Percentiles rank a stretch among this genome's conserved stretches.
Conservation (phyloP, 768 basidiomycete species). For the Kockovaella imperatae region DNA sequence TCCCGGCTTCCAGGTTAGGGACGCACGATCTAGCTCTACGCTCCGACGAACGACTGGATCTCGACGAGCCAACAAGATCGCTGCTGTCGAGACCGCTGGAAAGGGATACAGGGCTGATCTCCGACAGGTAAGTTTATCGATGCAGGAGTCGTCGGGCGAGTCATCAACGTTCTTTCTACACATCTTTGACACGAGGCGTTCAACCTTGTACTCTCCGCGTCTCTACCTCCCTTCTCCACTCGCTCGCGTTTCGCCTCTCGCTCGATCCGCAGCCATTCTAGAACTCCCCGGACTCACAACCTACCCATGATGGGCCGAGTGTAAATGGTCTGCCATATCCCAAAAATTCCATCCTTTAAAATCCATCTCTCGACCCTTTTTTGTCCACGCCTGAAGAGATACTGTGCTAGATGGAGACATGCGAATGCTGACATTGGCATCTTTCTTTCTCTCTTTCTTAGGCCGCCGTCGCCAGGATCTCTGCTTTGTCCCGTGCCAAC, state of each 20-base stretch:
- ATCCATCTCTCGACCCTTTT: constrained; percentile 6
- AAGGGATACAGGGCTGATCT: constrained; percentile 45
- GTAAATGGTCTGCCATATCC: constrained; percentile 32
- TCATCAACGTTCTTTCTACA: too few relatives aligned
- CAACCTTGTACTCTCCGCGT: too few relatives aligned
- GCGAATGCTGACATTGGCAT: not conserved
- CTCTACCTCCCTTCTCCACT: too few relatives aligned
- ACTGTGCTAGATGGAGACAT: constrained; percentile 23
- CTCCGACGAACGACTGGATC: constrained; percentile 34
- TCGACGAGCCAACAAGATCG: constrained; percentile 43
- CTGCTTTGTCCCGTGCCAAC: constrained; percentile 27
- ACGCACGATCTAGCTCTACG: constrained; percentile 28
- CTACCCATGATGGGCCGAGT: constrained; percentile 37
- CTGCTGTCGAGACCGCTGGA: constrained; percentile 42
- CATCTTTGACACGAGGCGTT: too few relatives aligned
- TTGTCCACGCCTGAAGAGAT: constrained; percentile 4
- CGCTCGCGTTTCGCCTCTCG: not conserved
- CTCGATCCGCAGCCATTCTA: constrained; percentile 25
- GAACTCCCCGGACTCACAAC: constrained; percentile 37
- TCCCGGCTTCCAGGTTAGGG: constrained; percentile 25
- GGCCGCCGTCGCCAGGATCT: constrained; percentile 41
- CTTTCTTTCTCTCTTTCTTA: constrained; percentile 12
- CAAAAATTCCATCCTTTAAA: constrained; percentile 5
- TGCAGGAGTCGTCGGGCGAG: not conserved
- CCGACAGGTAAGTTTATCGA: constrained; percentile 41